Evolutionary conservation across 345 rosid species (phyloP).

Genomic region (Populus euphratica): DNA sequence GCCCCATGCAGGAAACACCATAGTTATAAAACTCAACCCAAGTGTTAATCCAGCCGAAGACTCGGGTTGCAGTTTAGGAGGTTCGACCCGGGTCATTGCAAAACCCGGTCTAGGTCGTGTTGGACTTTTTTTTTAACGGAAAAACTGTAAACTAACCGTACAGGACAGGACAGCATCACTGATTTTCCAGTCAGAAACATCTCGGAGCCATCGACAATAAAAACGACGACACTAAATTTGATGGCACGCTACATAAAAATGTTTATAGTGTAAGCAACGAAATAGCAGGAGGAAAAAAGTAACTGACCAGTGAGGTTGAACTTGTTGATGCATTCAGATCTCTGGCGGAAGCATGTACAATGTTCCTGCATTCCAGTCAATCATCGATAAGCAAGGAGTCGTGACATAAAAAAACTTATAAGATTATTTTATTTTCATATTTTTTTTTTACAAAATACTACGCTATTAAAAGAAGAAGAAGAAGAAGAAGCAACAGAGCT

Average conservation of each 20-base stretch:
- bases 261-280: not conserved
- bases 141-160: too few species aligned
- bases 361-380: slow-evolving; percentile 38
- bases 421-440: not conserved
- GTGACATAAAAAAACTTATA: not conserved
- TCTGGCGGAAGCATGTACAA: slow-evolving; percentile 40
- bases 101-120: too few species aligned
- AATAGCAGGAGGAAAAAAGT: not conserved
- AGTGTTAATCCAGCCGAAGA: too few species aligned
- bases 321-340: slow-evolving; percentile 32
- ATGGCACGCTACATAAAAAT: not conserved
- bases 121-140: too few species aligned
- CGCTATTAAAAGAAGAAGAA: not conserved
- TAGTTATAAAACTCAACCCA: too few species aligned
- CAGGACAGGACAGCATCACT: too few species aligned
- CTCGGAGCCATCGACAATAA: not conserved
- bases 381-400: not conserved
- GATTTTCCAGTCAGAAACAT: not conserved
- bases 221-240: not conserved
- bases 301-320: slow-evolving; percentile 56
- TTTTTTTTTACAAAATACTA: not conserved
- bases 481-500: not conserved
- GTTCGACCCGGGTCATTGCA: too few species aligned
- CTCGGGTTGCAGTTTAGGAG: too few species aligned
- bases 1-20: not conserved